Evolutionary conservation across 805 yeast species (phyloP), one percentile per base, ranked within the genome.

Genomic region (Monosporozyma siamensis): DNA sequence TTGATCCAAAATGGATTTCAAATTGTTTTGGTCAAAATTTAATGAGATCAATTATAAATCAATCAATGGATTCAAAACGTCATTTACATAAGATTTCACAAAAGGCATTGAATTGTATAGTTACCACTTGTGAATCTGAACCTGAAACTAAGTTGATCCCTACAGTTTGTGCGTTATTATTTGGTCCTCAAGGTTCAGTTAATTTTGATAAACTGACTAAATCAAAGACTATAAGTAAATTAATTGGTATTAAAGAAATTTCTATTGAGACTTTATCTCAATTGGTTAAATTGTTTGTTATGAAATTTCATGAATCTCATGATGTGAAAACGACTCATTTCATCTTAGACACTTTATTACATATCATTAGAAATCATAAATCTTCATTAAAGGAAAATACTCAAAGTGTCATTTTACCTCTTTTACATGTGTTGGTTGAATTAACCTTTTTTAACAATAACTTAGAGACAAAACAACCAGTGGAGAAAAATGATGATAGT

Each of bases 171-270:
- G 50, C 56, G 3, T 42, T 79, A 3, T 50, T 75, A 12, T 50
- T 62, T 27, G 71, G 74, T 11, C 60, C 66, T 14, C 68, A 69
- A 32, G 84, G 84, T 4, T 71, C 76, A 31, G 68, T 83, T 53
- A 78, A 78, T 46, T 88, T 89, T 60, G 97, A 89, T 60, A 69
- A 72, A 46, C 57, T 83, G 23, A 81, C 95, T 1, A 87, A 82
- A 54, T 66, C 89, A 1, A 86, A 81, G 56, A 75, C 86, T 0
- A 64, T 76, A 10, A 78, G 75, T 34, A 59, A 56, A 11, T 54
- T 78, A 8, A 48, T 78, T 7, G 38, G 53, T 3, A 40, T 49
- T 4, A 41, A 45, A 17, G 39, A 43, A 15, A 17, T 47, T 6
- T 38, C 47, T 9, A 31, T 35, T 51, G 46, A 52, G 34, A 44